These are phyloP conservation scores for Austroboletus novae-zelandiae DNA, from an alignment of 1,284 basidiomycete species.

Conservation along the genomic window DNA sequence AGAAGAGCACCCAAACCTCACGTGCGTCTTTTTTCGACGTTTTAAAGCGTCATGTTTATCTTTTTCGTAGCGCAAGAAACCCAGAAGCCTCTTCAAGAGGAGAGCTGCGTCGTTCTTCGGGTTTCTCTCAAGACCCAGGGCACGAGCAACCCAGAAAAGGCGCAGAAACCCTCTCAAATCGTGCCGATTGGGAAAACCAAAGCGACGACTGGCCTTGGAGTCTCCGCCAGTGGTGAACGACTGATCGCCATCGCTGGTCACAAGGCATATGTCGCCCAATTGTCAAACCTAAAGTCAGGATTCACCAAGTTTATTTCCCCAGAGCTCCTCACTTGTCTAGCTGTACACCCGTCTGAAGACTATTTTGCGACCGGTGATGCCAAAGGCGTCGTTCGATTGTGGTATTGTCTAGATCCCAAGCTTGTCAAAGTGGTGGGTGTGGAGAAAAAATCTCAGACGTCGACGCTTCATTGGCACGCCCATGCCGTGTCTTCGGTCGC, in stretches of 20 bases:
- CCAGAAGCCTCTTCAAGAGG: conserved; percentile 30
- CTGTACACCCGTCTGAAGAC: conserved; percentile 87
- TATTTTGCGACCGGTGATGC: conserved; percentile 95
- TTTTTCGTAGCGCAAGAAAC: conserved; percentile 9
- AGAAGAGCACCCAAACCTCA: conserved; percentile 42
- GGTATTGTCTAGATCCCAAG: conserved; percentile 84
- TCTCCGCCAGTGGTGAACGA: conserved; percentile 81
- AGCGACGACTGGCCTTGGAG: conserved; percentile 57
- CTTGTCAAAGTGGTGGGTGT: conserved; percentile 52
- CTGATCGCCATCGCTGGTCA: conserved; percentile 78
- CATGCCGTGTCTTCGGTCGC: conserved; percentile 89
- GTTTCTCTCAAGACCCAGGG: conserved; percentile 57
- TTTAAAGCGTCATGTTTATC: conserved; percentile 5
- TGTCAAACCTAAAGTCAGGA: conserved; percentile 55
- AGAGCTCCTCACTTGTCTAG: conserved; percentile 80
- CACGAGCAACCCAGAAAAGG: conserved; percentile 38
- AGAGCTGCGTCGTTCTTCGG: conserved; percentile 56
- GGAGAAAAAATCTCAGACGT: conserved; percentile 78
- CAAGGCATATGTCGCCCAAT: conserved; percentile 78
- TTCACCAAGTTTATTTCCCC: conserved; percentile 86
- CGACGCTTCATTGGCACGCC: conserved; percentile 94
- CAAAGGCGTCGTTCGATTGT: conserved; percentile 83
- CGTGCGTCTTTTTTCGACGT: conserved; percentile 34
- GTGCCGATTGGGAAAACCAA: conserved; percentile 68
- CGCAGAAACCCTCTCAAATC: conserved; percentile 52